Evolutionary conservation across 139 green algal genomes (phyloP).

Genomic region (Ettlia oleoabundans): DNA sequence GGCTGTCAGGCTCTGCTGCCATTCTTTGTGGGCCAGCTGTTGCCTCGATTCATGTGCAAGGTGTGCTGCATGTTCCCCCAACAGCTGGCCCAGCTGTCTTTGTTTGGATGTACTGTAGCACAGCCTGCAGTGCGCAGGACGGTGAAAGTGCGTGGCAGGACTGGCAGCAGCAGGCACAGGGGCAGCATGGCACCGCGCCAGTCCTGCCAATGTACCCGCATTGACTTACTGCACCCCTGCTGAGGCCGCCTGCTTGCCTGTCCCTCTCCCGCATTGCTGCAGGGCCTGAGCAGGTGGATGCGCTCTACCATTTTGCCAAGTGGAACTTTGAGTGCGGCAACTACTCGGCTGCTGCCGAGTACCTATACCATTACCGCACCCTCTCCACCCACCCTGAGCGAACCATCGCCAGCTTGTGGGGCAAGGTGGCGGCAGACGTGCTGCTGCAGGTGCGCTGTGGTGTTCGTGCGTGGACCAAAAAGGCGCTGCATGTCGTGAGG

Average conservation of each 20-base stretch:
- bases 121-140: no score
- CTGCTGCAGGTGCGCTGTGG: constrained; percentile 73
- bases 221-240: no score
- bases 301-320: constrained; percentile 97
- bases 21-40: no score
- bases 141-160: no score
- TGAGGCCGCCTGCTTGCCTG: not conserved
- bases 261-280: constrained; percentile 7
- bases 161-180: no score
- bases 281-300: constrained; percentile 91
- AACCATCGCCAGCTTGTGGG: constrained; percentile 91
- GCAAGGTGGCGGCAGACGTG: constrained; percentile 95
- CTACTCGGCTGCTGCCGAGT: constrained; percentile 90
- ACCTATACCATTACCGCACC: constrained; percentile 92
- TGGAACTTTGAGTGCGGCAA: constrained; percentile 99
- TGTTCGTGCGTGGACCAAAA: not conserved
- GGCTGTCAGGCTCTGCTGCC: no score
- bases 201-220: no score
- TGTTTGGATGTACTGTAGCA: no score
- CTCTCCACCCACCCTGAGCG: constrained; percentile 87
- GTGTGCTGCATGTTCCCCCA: no score
- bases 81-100: no score
- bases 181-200: no score
- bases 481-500: not conserved
- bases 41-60: no score